A percentile compares a stretch with the other conserved stretches of the same genome.
Conservation (phyloP, 306 rosid species). For the Calophaca sinica region DNA sequence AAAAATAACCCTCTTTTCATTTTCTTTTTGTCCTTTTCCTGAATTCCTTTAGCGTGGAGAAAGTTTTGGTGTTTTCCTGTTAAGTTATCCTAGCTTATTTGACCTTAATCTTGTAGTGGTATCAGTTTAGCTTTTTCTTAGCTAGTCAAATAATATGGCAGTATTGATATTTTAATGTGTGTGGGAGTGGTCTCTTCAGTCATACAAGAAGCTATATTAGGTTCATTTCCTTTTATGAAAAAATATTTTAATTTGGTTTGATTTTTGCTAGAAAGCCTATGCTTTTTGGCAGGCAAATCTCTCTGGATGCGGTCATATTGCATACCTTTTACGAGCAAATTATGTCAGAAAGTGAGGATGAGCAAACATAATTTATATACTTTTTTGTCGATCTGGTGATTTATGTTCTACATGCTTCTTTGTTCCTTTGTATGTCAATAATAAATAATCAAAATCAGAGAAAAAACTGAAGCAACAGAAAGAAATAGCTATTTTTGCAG, state of each 20-base stretch:
- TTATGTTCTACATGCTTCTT: too few species aligned
- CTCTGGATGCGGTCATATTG: too few species aligned
- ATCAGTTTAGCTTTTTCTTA: slow-evolving; percentile 11
- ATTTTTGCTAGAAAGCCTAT: too few species aligned
- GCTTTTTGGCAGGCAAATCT: too few species aligned
- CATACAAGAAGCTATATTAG: neutral
- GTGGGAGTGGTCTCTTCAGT: neutral
- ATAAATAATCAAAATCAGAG: too few species aligned
- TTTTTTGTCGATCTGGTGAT: too few species aligned
- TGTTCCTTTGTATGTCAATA: too few species aligned
- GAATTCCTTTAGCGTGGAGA: slow-evolving; percentile 28
- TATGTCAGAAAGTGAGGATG: too few species aligned
- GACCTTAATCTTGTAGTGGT: slow-evolving; percentile 25
- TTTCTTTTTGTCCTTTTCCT: neutral
- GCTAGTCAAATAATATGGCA: slow-evolving; percentile 14
- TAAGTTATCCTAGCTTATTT: slow-evolving; percentile 4
- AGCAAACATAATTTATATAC: too few species aligned
- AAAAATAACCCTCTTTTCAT: neutral
- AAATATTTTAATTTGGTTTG: neutral
- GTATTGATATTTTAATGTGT: neutral
- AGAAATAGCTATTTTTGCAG: too few species aligned
- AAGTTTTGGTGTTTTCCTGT: slow-evolving; percentile 26
- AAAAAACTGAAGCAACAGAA: too few species aligned
- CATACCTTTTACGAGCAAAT: too few species aligned
- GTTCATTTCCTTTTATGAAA: neutral